Evolutionary conservation across 768 basidiomycete species (phyloP).

Genomic region (Lentinula detonsa): DNA sequence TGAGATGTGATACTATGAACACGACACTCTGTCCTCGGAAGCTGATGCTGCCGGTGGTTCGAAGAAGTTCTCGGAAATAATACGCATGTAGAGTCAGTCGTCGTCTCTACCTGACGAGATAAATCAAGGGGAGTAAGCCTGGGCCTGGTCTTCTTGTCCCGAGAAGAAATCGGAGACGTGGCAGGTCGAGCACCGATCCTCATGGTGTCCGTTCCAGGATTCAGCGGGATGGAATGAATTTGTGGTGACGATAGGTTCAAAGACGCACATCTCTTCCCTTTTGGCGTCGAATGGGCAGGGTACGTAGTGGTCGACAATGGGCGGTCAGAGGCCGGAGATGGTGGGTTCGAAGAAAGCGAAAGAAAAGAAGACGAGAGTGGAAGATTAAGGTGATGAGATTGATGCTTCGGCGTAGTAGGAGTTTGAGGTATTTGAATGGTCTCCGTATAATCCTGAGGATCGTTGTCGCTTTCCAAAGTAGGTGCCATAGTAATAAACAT

Average conservation of each 20-base stretch:
- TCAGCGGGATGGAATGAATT: not conserved
- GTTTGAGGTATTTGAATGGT: not conserved
- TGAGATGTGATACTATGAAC: not conserved
- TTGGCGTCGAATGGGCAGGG: not conserved
- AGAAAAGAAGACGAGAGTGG: conserved; percentile 1
- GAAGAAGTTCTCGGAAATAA: not conserved
- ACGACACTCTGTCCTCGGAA: not conserved
- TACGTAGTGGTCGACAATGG: not conserved
- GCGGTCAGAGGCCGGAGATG: not conserved
- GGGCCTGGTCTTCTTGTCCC: not conserved
- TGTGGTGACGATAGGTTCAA: not conserved
- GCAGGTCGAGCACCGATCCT: not conserved
- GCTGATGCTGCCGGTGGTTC: not conserved
- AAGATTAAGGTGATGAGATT: not conserved
- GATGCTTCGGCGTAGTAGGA: not conserved
- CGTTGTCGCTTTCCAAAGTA: not conserved
- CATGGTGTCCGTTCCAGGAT: not conserved
- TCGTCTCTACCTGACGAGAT: not conserved
- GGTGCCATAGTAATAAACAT: not conserved
- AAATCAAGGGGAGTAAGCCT: not conserved
- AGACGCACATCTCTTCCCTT: not conserved
- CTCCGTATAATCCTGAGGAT: not conserved
- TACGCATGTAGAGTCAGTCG: not conserved
- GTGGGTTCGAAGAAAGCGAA: not conserved
- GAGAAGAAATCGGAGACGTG: not conserved